Evolutionary conservation across 208 protist genomes (phyloP), one percentile per base, ranked within the genome.

Genomic region (Spongospora subterranea): DNA sequence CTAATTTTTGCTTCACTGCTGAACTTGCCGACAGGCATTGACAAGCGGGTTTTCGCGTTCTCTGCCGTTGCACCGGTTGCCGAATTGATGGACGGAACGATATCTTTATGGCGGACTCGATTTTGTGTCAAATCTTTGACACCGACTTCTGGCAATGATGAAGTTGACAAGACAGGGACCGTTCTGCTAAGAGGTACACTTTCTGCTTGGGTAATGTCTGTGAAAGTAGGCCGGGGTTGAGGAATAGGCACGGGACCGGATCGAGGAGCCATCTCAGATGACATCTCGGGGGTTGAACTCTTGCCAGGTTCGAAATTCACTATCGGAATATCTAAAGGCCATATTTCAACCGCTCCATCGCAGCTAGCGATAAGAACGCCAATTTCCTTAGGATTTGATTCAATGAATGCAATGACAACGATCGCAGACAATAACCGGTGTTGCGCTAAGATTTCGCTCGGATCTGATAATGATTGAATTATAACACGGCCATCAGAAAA

Each of bases 331-430:
- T 35, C n/a, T 20, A 82, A 6, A 40, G 71, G 71, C 71, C 71
- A 82, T 40, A 82, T 43, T 35, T 82, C 17, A 35, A 82, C 17
- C 6, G 17, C 17, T 6, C 71, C 71, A 82, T 82, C n/a, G 35
- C 35, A 82, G 71, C n/a, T 35, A 13, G 71, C 71, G 71, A 82
- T n/a, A 6, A 82, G n/a, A 6, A 82, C 6, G 6, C 40, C 17
- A 35, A n/a, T 6, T n/a, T 6, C 6, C 35, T 82, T 43, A n/a
- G 13, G 71, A 35, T 82, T 35, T 40, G 40, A 39, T 20, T 43
- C 71, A n/a, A 82, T 13, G n/a, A 82, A 82, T 45, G 6, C 71
- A n/a, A 82, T 13, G 35, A n/a, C 71, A 43, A 82, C 71, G 13
- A 82, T n/a, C n/a, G 71, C 71, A n/a, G 17, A 40, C 17, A 40